A percentile compares a stretch with the other conserved stretches of the same genome.
Evolutionary conservation across 2,329 filamentous ascomycete genomes (phyloP).

Genomic region (Epichloe baconii): DNA sequence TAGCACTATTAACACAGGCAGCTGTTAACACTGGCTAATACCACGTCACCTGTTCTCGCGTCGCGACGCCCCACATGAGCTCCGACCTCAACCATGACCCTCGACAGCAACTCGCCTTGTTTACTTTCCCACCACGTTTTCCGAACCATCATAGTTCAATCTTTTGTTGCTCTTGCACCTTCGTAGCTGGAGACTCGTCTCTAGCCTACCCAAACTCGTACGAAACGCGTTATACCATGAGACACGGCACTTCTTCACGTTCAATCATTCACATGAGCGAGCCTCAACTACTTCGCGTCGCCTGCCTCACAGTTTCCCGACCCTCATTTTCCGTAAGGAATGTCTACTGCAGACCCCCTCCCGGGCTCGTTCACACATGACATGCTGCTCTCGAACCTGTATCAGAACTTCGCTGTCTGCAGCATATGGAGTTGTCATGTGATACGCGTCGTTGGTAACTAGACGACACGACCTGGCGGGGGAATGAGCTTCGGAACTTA

Average conservation of each 20-base stretch:
- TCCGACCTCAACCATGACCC: neutral
- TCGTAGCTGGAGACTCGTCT: neutral
- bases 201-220: neutral
- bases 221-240: conserved; percentile 8
- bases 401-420: conserved; percentile 37
- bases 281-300: conserved; percentile 41
- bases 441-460: conserved; percentile 23
- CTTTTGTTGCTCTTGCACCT: neutral
- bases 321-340: conserved; percentile 57
- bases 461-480: conserved; percentile 31
- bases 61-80: conserved; percentile 2
- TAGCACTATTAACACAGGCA: fast-evolving
- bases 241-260: conserved; percentile 32
- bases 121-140: neutral
- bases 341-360: conserved; percentile 37
- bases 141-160: neutral
- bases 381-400: conserved; percentile 51
- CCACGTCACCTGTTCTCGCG: conserved; percentile 17
- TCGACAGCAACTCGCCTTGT: neutral
- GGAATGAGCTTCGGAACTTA: conserved; percentile 78
- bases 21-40: neutral
- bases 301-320: conserved; percentile 73
- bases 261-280: neutral
- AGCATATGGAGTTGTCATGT: conserved; percentile 31
- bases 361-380: conserved; percentile 24